Conservation (phyloP, 2,329 filamentous ascomycete genomes). For the Coleophoma crateriformis region DNA sequence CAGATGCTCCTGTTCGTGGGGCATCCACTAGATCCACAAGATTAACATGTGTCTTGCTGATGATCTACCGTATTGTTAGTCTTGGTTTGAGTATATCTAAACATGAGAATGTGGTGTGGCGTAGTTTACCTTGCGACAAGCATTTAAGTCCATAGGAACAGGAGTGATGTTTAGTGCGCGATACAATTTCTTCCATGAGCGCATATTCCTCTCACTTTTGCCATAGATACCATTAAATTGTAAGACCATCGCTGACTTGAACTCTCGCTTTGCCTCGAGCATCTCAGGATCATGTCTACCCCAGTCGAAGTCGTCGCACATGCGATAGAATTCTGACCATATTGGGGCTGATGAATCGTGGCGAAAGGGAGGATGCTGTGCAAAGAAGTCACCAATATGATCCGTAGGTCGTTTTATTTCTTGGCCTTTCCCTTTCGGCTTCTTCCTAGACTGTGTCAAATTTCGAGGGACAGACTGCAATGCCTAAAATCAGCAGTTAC, state of each 20-base stretch:
- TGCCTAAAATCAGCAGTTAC: no score
- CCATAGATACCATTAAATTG: slow-evolving; percentile 15
- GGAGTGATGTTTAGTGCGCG: slow-evolving; percentile 8
- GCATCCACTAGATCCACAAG: slow-evolving; percentile 16
- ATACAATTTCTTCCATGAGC: slow-evolving; percentile 15
- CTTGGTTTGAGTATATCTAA: background rate
- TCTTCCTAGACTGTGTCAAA: no score
- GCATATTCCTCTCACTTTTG: slow-evolving; percentile 9
- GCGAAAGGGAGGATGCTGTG: background rate
- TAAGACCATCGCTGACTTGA: slow-evolving; percentile 14
- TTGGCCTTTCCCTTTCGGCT: no score
- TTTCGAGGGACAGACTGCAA: no score
- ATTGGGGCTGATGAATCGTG: background rate
- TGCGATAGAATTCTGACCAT: slow-evolving; percentile 3
- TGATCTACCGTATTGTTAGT: slow-evolving; percentile 7
- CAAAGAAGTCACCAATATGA: slow-evolving; percentile 3
- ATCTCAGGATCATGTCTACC: slow-evolving; percentile 7
- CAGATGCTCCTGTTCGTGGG: slow-evolving; percentile 9
- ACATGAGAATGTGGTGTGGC: background rate
- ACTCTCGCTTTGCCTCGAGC: slow-evolving; percentile 8
- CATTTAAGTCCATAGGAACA: slow-evolving; percentile 8
- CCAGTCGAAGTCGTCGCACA: slow-evolving; percentile 3
- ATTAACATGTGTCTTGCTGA: slow-evolving; percentile 15
- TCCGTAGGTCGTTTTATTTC: background rate
- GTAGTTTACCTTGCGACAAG: slow-evolving; percentile 8